Evolutionary conservation across 768 basidiomycete species (phyloP), one percentile per base, ranked within the genome.

Genomic region (Tylopilus cervinicoccineus): DNA sequence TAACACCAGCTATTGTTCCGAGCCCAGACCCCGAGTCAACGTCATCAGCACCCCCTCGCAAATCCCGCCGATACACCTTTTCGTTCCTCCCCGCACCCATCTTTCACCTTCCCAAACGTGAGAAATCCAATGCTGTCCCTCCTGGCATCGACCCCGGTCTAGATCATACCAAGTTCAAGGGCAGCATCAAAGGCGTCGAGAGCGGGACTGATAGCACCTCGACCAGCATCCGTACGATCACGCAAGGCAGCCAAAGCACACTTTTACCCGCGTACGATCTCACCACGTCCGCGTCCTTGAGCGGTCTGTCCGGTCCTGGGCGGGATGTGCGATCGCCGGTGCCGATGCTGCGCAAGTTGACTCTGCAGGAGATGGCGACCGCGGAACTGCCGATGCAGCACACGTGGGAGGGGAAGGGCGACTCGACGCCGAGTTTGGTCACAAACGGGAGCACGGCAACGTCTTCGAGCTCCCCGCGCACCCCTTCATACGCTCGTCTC

Each of bases 351-450:
- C 53, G 57, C 19, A 53, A 57, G 38, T 16, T 60, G 36, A 53
- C 41, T 39, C 46, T 45, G 10, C 62, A 50, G 38, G 56, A 46
- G n/a, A 43, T 38, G 39, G 46, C 33, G 6, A 33, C 45, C 3
- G 36, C 20, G 10, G 42, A 48, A 16, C n/a, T 24, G 4, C 39
- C 42, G 8, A 37, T 31, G 14, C 50, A 12, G 22, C 41, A n/a
- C 32, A 40, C 28, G 10, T 50, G 39, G 48, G 46, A 55, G 1
- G n/a, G 26, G 0, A 32, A 16, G 3, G 33, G 43, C 0, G 44
- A 29, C 20, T 63, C 62, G 26, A 64, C 60, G 9, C 62, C 62
- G 3, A 63, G 62, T 45, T 42, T 63, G 37, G 23, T 51, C 22
- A 56, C 62, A n/a, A 57, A 31, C 16, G 54, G 33, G 28, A 64